phyloP scores from a whole-genome alignment of 495 filamentous ascomycete species.

The Xylaria telfairii region DNA sequence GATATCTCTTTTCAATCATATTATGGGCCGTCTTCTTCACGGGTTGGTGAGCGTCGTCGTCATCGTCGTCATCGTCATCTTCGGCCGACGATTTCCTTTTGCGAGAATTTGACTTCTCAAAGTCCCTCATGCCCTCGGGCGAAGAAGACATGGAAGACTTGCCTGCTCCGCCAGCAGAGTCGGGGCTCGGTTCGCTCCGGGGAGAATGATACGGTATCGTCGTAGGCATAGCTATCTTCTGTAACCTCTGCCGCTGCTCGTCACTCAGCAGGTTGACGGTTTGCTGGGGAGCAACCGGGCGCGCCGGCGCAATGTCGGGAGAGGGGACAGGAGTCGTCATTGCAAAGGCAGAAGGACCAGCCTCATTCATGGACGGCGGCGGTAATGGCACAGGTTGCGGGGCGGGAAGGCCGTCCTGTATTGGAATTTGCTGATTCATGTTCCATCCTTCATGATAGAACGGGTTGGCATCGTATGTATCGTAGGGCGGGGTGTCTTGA shows the following conservation, averaged over 20 bases:
- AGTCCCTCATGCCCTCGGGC: conserved; percentile 50
- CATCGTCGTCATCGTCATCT: conserved; percentile 54
- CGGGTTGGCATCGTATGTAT: conserved; percentile 41
- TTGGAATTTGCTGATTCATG: conserved; percentile 32
- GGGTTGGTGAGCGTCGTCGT: conserved; percentile 69
- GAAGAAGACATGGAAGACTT: conserved; percentile 53
- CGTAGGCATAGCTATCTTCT: conserved; percentile 62
- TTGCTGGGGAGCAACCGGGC: conserved; percentile 16
- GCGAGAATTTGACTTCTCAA: conserved; percentile 53
- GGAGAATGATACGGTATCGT: conserved; percentile 62
- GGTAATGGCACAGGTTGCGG: conserved; percentile 27
- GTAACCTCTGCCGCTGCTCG: conserved; percentile 60
- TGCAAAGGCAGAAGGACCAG: conserved; percentile 24
- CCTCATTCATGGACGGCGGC: conserved; percentile 22
- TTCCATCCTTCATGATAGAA: conserved; percentile 44
- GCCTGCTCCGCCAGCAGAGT: conserved; percentile 49
- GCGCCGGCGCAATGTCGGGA: conserved; percentile 19
- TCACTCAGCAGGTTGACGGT: conserved; percentile 40
- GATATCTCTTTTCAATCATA: conserved; percentile 96
- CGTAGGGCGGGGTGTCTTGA: conserved; percentile 53
- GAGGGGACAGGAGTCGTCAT: conserved; percentile 24
- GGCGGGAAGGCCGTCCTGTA: conserved; percentile 33
- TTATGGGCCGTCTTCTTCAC: conserved; percentile 96
- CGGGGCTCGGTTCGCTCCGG: conserved; percentile 56
- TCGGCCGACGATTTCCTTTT: conserved; percentile 71